These are phyloP conservation scores for Claviceps africana DNA, from an alignment of 2,329 filamentous ascomycete species.

Conservation along the genomic window DNA sequence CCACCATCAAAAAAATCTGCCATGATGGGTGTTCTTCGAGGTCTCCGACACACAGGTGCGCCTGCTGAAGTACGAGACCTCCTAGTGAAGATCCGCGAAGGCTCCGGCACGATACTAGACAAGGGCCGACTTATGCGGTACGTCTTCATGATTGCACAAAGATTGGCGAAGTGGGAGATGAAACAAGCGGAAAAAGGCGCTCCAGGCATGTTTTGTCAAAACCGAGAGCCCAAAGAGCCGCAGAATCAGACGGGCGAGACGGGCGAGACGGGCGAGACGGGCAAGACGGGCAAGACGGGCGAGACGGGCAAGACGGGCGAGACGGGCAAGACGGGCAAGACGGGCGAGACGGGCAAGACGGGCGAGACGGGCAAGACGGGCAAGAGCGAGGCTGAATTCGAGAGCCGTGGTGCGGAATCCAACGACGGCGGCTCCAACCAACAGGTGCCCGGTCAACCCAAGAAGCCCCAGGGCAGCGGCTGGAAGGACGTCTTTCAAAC, in stretches of 20 bases:
- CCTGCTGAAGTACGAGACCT: constrained; percentile 52
- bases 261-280: neutral
- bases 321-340: constrained; percentile 5
- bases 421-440: constrained; percentile 13
- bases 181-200: constrained; percentile 10
- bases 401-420: constrained; percentile 8
- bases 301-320: constrained; percentile 6
- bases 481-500: constrained; percentile 23
- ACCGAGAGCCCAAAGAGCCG: constrained; percentile 11
- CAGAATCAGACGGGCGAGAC: constrained; percentile 8
- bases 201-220: constrained; percentile 11
- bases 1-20: constrained; percentile 47
- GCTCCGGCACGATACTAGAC: constrained; percentile 37
- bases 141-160: constrained; percentile 23
- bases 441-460: constrained; percentile 18
- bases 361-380: constrained; percentile 4
- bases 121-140: constrained; percentile 24
- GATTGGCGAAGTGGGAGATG: constrained; percentile 18
- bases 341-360: constrained; percentile 4
- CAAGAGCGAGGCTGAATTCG: constrained; percentile 9
- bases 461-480: constrained; percentile 21
- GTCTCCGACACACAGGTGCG: constrained; percentile 54
- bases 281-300: constrained; percentile 4
- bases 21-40: constrained; percentile 45
- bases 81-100: constrained; percentile 36